Evolutionary conservation across 495 filamentous ascomycete species (phyloP), one percentile per base, ranked within the genome.

Genomic region (Penicillium riverlandense): DNA sequence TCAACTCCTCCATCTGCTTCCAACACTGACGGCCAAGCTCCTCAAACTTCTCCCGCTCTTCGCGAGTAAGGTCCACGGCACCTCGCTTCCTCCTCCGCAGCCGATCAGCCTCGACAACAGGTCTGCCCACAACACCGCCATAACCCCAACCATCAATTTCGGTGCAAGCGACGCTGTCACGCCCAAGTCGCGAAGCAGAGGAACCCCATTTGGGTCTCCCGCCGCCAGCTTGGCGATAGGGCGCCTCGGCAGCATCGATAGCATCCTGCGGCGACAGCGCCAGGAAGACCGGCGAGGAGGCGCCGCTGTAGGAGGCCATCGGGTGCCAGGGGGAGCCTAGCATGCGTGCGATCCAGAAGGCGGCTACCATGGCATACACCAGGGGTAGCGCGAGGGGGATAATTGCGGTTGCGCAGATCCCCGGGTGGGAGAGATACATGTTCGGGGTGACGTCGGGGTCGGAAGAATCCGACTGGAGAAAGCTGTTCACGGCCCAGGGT

Each of bases 311-410:
- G 0, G 84, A 69, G 11, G 72, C 75, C 39, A 86, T 66, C 1
- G 78, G 73, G 65, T 97, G 86, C 89, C 89, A 97, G 27, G 88
- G 87, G 2, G 86, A 91, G 15, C 90, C 88, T 13, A 92, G 65
- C 70, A 79, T 82, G 50, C 92, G 84, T 10, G 81, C 81, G 33
- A 86, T 40, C 61, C 82, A 89, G 54, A 94, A 82, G 4, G 80
- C 63, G 11, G 71, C 42, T 37, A 81, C 66, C 76, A 82, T 84
- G 49, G 70, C 69, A 61, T 77, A 84, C 29, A 75, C 68, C 44
- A 92, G 69, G 49, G 88, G 65, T 16, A 71, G 62, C 44, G 73
- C 65, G 33, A 96, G 73, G 1, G 85, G 83, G 38, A 95, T 64
- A 50, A 98, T 86, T 6, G 76, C 70, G 0, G 92, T 95, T 28